Evolutionary conservation across 495 filamentous ascomycete species (phyloP), one percentile per base, ranked within the genome.

Genomic region (Hypoxylon intermedium): DNA sequence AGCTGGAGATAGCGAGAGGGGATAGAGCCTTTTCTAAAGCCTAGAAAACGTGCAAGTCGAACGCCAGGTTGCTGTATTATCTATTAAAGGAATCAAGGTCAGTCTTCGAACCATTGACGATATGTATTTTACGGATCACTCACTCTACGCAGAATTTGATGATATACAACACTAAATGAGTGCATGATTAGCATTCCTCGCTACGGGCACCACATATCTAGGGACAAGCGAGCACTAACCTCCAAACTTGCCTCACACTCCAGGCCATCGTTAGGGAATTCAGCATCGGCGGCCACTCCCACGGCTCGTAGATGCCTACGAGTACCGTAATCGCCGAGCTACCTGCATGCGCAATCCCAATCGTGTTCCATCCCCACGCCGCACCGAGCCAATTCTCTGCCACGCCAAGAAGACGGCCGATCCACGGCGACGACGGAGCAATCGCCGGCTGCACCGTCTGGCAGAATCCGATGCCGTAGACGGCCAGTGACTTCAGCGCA

Each of bases 1-100:
- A 69, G 56, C 33, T 69, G 63, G 20, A 59, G 12, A 28, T 67
- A 69, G 19, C 59, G 51, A 26, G 67, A 69, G 26, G 42, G 9
- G 28, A 69, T 37, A 4, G 63, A 58, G 9, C 67, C 67, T 31
- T 52, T 58, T 24, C 31, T 40, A 9, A 69, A 42, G 2, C 55
- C 51, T 0, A 67, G 41, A 13, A 53, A 41, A 0, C 53, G 46
- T 15, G 58, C 65, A 5, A 69, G 43, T 21, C 55, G 19, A 13
- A 58, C 18, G 13, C 48, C 61, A 5, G 67, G 63, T 9, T 57
- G 33, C 19, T 52, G 61, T n/a, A 69, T 55, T 23, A 51, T 42
- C 67, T 67, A 36, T 6, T n/a, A 16, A 5, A 37, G 6, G 16
- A 45, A 30, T 13, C 15, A 5, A n/a, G 6, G 45, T 31, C 2